These are phyloP conservation scores for Paxillus rubicundulus DNA, from an alignment of 768 basidiomycete species.

Conservation along the genomic window DNA sequence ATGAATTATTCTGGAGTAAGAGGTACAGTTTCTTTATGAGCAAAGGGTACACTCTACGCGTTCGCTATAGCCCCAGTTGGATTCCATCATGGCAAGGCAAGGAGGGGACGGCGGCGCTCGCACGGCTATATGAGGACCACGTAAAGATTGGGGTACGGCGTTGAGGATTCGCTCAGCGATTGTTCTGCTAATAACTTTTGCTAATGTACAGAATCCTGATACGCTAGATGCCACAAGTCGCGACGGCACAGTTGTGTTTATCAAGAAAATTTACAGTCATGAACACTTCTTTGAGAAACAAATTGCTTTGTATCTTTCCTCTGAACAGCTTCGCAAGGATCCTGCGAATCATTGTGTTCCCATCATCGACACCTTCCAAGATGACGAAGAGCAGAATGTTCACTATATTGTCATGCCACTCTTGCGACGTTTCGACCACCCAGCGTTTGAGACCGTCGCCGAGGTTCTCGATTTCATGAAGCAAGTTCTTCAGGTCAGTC, in stretches of 20 bases:
- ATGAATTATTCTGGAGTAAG: too few species aligned
- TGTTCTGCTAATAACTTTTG: too few species aligned
- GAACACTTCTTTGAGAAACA: neutral
- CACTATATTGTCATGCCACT: conserved; percentile 24
- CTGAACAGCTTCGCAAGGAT: neutral
- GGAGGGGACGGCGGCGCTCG: too few species aligned
- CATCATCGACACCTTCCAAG: conserved; percentile 12
- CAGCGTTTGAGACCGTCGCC: conserved; percentile 18
- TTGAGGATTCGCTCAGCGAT: too few species aligned
- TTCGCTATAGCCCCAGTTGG: conserved; percentile 10
- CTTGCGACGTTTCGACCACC: conserved; percentile 17
- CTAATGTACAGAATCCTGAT: too few species aligned
- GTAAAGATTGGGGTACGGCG: too few species aligned
- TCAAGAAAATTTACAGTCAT: neutral
- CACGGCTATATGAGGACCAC: too few species aligned
- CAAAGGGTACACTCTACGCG: conserved; percentile 6
- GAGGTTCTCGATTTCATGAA: conserved; percentile 9
- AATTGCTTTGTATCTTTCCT: neutral
- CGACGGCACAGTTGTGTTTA: neutral
- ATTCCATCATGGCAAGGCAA: conserved; percentile 7
- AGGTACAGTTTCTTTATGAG: too few species aligned
- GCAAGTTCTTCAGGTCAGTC: too few species aligned
- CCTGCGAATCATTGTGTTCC: conserved; percentile 22
- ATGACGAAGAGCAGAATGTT: conserved; percentile 7
- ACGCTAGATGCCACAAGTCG: neutral